Evolutionary conservation across 805 yeast genomes (phyloP).

Genomic region (Ogataea allantospora): DNA sequence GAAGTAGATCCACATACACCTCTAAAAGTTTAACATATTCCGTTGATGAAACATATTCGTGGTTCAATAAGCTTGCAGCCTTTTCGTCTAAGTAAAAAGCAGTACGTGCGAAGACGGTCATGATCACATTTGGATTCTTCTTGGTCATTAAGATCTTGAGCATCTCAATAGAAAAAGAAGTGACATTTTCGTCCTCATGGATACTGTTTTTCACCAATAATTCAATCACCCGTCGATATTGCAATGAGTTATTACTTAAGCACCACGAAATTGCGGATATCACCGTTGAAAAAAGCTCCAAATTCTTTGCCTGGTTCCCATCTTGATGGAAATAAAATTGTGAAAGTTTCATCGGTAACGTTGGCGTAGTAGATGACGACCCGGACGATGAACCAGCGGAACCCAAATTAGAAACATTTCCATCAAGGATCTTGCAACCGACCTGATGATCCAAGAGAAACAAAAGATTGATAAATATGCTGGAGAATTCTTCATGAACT

Average conservation of each 20-base stretch:
- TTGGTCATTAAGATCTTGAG: constrained; percentile 64
- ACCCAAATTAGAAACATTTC: constrained; percentile 14
- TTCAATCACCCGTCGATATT: constrained; percentile 68
- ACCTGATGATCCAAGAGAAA: constrained; percentile 58
- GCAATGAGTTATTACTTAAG: constrained; percentile 42
- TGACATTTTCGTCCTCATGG: constrained; percentile 61
- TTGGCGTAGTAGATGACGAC: constrained; percentile 20
- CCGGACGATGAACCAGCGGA: constrained; percentile 19
- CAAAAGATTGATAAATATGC: constrained; percentile 52
- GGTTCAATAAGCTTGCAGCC: constrained; percentile 52
- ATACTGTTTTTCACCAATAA: constrained; percentile 73
- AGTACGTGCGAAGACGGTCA: constrained; percentile 72
- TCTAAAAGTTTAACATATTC: constrained; percentile 60
- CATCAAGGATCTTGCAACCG: constrained; percentile 39
- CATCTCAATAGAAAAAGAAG: constrained; percentile 61
- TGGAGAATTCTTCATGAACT: constrained; percentile 70
- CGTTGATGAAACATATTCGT: constrained; percentile 57
- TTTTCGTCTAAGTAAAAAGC: constrained; percentile 78
- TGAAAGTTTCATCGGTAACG: constrained; percentile 38
- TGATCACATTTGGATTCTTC: constrained; percentile 65
- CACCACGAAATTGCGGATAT: constrained; percentile 78
- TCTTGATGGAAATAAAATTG: constrained; percentile 39
- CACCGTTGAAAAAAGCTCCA: constrained; percentile 66
- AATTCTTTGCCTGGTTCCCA: constrained; percentile 35
- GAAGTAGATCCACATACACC: constrained; percentile 74